A percentile compares a stretch with the other conserved stretches of the same genome.
Conservation (phyloP, 805 yeast species). For the Ogataea thermomethanolica region DNA sequence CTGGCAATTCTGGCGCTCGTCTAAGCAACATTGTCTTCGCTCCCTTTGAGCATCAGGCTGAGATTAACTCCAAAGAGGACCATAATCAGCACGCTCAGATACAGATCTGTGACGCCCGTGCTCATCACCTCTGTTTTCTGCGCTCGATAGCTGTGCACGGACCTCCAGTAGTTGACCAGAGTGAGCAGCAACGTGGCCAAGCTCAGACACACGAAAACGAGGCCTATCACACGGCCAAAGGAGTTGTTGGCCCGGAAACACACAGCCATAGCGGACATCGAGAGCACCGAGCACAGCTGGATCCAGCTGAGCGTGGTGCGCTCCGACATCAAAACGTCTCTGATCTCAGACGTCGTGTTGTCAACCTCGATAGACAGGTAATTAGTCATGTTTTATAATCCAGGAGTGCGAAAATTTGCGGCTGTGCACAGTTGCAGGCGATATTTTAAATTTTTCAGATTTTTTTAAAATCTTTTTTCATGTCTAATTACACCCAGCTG, state of each 20-base stretch:
- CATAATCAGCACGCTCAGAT: slow-evolving; percentile 34
- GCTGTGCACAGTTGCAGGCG: slow-evolving; percentile 2
- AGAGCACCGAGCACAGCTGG: slow-evolving; percentile 42
- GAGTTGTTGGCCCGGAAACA: slow-evolving; percentile 41
- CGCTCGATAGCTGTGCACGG: slow-evolving; percentile 42
- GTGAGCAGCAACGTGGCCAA: slow-evolving; percentile 37
- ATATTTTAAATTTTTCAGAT: background rate
- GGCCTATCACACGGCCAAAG: slow-evolving; percentile 7
- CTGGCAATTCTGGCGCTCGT: slow-evolving; percentile 3
- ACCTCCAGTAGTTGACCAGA: slow-evolving; percentile 40
- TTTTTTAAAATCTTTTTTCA: slow-evolving; percentile 15
- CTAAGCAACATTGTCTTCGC: slow-evolving; percentile 4
- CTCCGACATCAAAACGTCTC: slow-evolving; percentile 53
- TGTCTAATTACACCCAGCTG: slow-evolving; percentile 49
- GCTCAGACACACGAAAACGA: slow-evolving; percentile 36
- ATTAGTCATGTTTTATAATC: background rate
- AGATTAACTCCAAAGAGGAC: slow-evolving; percentile 37
- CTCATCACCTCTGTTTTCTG: slow-evolving; percentile 40
- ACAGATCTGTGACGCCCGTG: slow-evolving; percentile 33
- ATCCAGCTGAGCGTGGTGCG: slow-evolving; percentile 49
- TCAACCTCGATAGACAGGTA: slow-evolving; percentile 28
- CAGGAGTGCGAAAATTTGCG: no score
- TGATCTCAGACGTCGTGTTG: slow-evolving; percentile 45
- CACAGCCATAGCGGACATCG: slow-evolving; percentile 46
- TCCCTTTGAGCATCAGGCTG: slow-evolving; percentile 20